Conservation (phyloP, 2,329 filamentous ascomycete genomes). For the Calonectria montana region DNA sequence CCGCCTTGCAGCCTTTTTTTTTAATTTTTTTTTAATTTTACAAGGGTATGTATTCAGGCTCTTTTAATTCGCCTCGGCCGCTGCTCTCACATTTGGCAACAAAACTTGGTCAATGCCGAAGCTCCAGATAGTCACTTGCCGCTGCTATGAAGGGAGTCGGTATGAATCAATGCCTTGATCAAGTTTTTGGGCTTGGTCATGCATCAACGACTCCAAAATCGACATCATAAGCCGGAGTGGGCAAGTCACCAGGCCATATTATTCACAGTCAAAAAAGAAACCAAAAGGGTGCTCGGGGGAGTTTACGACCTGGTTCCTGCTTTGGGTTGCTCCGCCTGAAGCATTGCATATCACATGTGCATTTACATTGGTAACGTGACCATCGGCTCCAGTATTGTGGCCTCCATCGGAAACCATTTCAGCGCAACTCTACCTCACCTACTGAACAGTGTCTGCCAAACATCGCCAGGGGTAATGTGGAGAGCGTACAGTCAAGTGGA, state of each 20-base stretch:
- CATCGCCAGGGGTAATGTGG: conserved; percentile 23
- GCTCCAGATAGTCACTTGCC: background rate
- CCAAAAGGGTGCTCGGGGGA: background rate
- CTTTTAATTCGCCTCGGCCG: background rate
- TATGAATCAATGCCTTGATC: background rate
- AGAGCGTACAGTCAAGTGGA: conserved; percentile 22
- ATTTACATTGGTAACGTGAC: conserved; percentile 5
- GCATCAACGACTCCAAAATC: background rate
- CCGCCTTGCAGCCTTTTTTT: background rate
- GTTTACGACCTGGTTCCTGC: conserved; percentile 1
- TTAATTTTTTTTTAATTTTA: too few relatives aligned
- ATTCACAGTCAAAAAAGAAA: background rate
- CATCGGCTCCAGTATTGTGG: background rate
- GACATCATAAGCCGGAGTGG: background rate
- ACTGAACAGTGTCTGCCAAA: conserved; percentile 25
- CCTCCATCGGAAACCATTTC: background rate
- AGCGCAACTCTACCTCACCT: conserved; percentile 17
- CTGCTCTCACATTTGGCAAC: background rate
- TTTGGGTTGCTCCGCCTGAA: conserved; percentile 2
- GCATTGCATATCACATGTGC: conserved; percentile 21
- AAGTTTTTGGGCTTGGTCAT: background rate
- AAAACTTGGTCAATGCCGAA: background rate
- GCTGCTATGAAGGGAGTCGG: background rate
- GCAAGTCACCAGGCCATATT: background rate
- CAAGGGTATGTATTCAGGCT: background rate